Percentiles rank a stretch among this genome's conserved stretches.
Evolutionary conservation across 768 basidiomycete genomes (phyloP).

Genomic region (Jaapia argillacea): DNA sequence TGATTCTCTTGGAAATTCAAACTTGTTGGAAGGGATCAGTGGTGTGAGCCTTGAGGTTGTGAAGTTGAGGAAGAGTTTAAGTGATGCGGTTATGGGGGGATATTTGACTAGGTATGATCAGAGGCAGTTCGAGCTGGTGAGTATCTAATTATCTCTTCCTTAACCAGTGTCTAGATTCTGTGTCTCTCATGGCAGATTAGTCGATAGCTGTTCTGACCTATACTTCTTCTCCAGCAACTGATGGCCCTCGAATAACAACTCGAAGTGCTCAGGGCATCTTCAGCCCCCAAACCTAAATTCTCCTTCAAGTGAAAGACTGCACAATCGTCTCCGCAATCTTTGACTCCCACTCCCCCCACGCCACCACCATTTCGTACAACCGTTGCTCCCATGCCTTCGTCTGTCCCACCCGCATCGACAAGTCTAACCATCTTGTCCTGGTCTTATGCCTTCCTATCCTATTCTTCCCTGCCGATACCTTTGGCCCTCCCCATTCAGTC

Average conservation of each 20-base stretch:
- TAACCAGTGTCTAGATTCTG: background rate
- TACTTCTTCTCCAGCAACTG: slow-evolving; percentile 42
- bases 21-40: slow-evolving; percentile 31
- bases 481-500: slow-evolving; percentile 19
- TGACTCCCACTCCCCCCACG: background rate
- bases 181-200: background rate
- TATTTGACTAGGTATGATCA: slow-evolving; percentile 68
- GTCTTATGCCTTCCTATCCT: slow-evolving; percentile 36
- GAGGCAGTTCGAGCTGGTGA: slow-evolving; percentile 56
- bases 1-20: too few relatives aligned
- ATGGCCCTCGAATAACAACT: slow-evolving; percentile 47
- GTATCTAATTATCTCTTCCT: slow-evolving; percentile 17
- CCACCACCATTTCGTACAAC: background rate
- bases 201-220: background rate
- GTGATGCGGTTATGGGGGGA: slow-evolving; percentile 48
- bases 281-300: slow-evolving; percentile 48
- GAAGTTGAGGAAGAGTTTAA: slow-evolving; percentile 49
- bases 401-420: background rate
- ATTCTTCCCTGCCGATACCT: slow-evolving; percentile 25
- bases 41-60: slow-evolving; percentile 41
- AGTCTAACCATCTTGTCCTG: slow-evolving; percentile 33
- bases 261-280: slow-evolving; percentile 33
- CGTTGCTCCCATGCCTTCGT: slow-evolving; percentile 9
- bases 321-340: background rate
- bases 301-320: slow-evolving; percentile 44